phyloP scores from a whole-genome alignment of 2,329 filamentous ascomycete species.

The Knufia fluminis region DNA sequence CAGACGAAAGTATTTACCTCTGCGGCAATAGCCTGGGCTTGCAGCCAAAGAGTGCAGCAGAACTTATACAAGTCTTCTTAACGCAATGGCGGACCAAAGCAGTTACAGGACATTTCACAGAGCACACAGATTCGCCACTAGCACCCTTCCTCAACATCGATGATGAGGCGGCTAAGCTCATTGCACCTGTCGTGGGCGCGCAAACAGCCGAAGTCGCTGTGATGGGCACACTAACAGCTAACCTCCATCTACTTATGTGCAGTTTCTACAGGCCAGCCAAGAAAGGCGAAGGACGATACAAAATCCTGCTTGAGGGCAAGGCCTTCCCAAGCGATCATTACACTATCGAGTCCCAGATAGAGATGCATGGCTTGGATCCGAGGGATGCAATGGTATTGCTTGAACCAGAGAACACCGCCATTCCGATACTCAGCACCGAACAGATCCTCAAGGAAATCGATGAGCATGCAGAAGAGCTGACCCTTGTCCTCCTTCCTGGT shows the following conservation, averaged over 20 bases:
- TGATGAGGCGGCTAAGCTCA: constrained; percentile 60
- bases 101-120: constrained; percentile 72
- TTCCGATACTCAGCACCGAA: constrained; percentile 58
- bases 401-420: constrained; percentile 44
- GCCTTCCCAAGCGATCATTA: constrained; percentile 87
- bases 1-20: constrained; percentile 57
- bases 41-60: constrained; percentile 60
- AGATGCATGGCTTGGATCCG: constrained; percentile 59
- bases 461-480: constrained; percentile 60
- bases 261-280: constrained; percentile 68
- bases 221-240: constrained; percentile 79
- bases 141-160: constrained; percentile 71
- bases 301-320: constrained; percentile 81
- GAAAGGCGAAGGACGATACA: constrained; percentile 46
- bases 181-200: constrained; percentile 67
- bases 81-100: constrained; percentile 77
- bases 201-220: constrained; percentile 64
- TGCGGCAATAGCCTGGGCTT: constrained; percentile 85
- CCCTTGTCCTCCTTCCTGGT: constrained; percentile 71
- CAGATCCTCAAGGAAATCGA: constrained; percentile 66
- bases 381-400: constrained; percentile 64
- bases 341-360: constrained; percentile 71
- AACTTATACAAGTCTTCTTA: constrained; percentile 62
- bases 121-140: constrained; percentile 58
- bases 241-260: constrained; percentile 72